Percentiles rank a stretch among this genome's conserved stretches.
These are phyloP conservation scores for Skeletonema costatum DNA, from an alignment of 108 stramenopile species.

Conservation along the genomic window DNA sequence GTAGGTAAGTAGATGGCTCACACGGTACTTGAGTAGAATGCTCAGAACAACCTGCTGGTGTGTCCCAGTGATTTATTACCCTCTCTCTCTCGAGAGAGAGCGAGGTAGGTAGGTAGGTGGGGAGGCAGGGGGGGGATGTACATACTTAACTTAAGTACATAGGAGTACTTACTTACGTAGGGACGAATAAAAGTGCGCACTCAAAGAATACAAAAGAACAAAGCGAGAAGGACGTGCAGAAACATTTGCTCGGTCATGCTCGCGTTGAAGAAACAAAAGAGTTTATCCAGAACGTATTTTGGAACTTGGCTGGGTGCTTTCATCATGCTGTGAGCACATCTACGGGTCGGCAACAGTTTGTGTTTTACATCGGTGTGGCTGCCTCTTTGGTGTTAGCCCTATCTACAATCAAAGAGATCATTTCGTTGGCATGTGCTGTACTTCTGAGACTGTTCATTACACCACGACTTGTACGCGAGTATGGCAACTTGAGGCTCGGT, in stretches of 20 bases:
- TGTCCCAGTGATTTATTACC: no score
- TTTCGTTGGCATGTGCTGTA: conserved; percentile 29
- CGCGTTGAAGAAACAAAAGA: conserved; percentile 37
- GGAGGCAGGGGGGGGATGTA: no score
- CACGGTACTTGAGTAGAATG: no score
- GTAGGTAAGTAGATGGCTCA: no score
- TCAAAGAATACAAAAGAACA: no score
- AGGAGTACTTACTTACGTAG: no score
- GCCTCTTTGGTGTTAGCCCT: conserved; percentile 37
- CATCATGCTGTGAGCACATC: conserved; percentile 38
- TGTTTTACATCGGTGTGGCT: conserved; percentile 36
- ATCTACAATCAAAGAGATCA: conserved; percentile 43
- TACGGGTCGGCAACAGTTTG: conserved; percentile 42
- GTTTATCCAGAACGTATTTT: conserved; percentile 44
- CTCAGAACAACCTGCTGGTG: no score
- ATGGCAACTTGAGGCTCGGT: conserved; percentile 29
- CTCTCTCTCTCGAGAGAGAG: no score
- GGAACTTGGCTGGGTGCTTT: conserved; percentile 36
- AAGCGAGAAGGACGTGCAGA: no score
- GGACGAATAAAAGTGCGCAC: no score
- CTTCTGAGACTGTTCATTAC: conserved; percentile 39
- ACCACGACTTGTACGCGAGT: conserved; percentile 57
- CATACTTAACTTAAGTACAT: no score
- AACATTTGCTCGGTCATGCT: conserved; percentile 46
- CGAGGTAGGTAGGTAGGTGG: no score